Base-by-base conservation (phyloP, 805 yeast genomes). In the Wickerhamomyces alni region DNA sequence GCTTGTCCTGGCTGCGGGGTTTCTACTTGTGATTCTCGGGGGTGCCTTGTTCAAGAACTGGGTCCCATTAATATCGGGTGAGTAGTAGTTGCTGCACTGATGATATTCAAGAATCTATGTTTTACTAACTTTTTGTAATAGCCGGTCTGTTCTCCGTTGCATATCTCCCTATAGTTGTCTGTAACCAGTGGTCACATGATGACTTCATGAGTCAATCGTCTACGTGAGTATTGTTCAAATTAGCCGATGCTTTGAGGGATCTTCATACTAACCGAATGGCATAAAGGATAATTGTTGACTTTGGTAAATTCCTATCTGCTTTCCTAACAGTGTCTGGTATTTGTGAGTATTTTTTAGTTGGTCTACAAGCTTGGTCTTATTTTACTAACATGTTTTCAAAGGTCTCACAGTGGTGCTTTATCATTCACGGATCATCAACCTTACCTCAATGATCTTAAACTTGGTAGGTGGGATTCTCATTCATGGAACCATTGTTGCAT, bases 41-140 rank as follows among this genome's bases (percentile, higher is more conserved):
- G 84, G 87, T 25, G 82, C 84, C 4, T 66, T 87, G 8, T 82
- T 72, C 57, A 81, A 82, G 35, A 84, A 82, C 57, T 86, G 94
- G 95, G 69, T 75, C 48, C 93, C 95, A 8, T 66, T 85, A 40
- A 63, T 79, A 26, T 77, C 80, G 35, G 66, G 72, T 67, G 44
- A 29, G 73, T 65, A 12, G 12, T 17, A 18, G 27, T 17, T 18
- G 27, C 17, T 31, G 9, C 9, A 21, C 6, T 6, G 9, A 21
- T 21, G 9, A 9, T 9, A 21, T 21, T 9, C 9, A 7, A 7
- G 9, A 21, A 21, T 9, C 24, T n/a, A n/a, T n/a, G 18, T 17
- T 37, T 32, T 10, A 29, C 39, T 31, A 18, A 17, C 18, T 34
- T 32, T 18, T 36, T 30, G 15, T 44, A 43, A 63, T 60, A 46